Conservation (phyloP, 257 asterid species). For the Lycium barbarum region DNA sequence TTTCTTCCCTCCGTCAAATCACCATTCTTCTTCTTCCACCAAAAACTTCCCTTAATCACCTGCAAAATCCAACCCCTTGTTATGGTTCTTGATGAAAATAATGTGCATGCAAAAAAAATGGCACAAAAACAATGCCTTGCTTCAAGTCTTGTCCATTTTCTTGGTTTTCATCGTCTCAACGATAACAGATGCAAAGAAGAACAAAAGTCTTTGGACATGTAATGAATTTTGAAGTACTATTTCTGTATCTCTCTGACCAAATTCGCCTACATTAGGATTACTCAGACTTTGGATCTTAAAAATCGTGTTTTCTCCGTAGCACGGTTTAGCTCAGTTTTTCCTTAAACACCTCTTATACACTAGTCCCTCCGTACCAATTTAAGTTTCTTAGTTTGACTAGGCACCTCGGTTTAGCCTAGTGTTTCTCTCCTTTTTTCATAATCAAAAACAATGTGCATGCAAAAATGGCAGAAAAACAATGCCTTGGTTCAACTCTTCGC, state of each 20-base stretch:
- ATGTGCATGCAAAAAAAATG: conserved; percentile 26
- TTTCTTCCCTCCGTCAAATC: conserved; percentile 60
- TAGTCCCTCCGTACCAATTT: too few relatives aligned
- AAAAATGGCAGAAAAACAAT: conserved; percentile 27
- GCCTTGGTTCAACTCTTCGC: background rate
- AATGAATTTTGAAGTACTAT: too few relatives aligned
- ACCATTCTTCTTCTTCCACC: conserved; percentile 33
- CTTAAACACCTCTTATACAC: too few relatives aligned
- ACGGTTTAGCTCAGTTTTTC: too few relatives aligned
- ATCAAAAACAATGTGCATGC: conserved; percentile 6
- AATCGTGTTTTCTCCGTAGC: too few relatives aligned
- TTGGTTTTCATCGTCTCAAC: background rate
- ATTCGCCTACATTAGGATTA: too few relatives aligned
- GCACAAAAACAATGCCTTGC: conserved; percentile 22
- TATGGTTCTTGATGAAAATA: conserved; percentile 21
- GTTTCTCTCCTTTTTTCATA: too few relatives aligned
- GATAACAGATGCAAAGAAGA: background rate
- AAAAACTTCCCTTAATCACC: background rate
- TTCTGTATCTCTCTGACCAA: too few relatives aligned
- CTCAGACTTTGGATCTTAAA: too few relatives aligned
- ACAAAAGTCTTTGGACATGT: too few relatives aligned
- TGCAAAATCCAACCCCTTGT: background rate
- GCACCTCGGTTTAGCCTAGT: too few relatives aligned
- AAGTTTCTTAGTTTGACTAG: too few relatives aligned
- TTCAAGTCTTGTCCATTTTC: background rate